Evolutionary conservation across 2,329 filamentous ascomycete species (phyloP).

Genomic region (Celoporthe dispersa): DNA sequence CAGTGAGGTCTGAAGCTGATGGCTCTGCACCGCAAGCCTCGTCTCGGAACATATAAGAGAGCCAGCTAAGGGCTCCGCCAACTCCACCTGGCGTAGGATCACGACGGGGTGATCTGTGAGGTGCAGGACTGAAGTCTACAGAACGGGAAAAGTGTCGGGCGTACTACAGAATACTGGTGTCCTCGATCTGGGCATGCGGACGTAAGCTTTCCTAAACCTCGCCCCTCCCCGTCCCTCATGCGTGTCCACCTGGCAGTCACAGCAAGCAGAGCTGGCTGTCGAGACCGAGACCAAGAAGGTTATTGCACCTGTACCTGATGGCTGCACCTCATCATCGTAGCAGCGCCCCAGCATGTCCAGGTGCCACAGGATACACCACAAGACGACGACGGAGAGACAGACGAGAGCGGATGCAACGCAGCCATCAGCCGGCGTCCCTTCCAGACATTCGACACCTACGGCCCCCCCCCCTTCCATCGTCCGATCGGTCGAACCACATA

Average conservation of each 20-base stretch:
- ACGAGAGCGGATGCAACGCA: not conserved
- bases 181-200: not conserved
- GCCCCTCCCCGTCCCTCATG: not conserved
- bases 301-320: not conserved
- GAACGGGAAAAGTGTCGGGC: not conserved
- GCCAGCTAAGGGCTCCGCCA: slow-evolving; percentile 6
- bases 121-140: not conserved
- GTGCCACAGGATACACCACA: not conserved
- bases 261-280: not conserved
- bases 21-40: not conserved
- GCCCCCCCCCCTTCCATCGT: not conserved
- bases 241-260: not conserved
- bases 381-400: not conserved
- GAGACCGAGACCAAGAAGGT: not conserved
- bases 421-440: not conserved
- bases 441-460: not conserved
- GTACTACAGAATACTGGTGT: not conserved
- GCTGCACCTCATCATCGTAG: not conserved
- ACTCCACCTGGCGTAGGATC: not conserved
- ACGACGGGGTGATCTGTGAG: not conserved
- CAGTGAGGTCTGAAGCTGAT: not conserved
- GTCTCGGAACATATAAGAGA: slow-evolving; percentile 12
- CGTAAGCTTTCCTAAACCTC: not conserved
- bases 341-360: not conserved
- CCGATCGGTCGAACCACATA: not conserved